Percentiles rank a stretch among this genome's conserved stretches.
These are phyloP conservation scores for Paecilomyces sp. DNA, from an alignment of 2,329 filamentous ascomycete species.

Conservation along the genomic window DNA sequence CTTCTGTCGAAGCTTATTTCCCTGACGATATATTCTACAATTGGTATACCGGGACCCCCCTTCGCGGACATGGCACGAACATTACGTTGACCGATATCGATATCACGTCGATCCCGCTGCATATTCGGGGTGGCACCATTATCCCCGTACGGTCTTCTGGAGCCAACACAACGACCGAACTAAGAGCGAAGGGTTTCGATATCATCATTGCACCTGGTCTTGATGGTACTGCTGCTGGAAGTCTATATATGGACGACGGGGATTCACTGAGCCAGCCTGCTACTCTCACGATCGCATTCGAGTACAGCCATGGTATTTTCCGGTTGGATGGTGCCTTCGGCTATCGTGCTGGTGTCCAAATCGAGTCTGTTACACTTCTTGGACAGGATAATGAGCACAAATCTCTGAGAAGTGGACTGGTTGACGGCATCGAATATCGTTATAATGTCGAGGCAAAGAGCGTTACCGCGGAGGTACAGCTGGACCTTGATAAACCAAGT, in stretches of 20 bases:
- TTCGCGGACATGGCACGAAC: slow-evolving; percentile 40
- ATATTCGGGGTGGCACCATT: slow-evolving; percentile 55
- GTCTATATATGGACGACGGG: slow-evolving; percentile 73
- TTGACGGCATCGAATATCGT: not conserved
- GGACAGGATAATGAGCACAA: slow-evolving; percentile 11
- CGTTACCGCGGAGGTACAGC: not conserved
- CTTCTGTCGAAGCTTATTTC: slow-evolving; percentile 49
- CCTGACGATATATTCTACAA: slow-evolving; percentile 55
- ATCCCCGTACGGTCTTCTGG: slow-evolving; percentile 48
- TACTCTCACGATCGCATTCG: slow-evolving; percentile 54
- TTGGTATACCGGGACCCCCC: slow-evolving; percentile 45
- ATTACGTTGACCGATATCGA: slow-evolving; percentile 40
- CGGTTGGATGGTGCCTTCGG: slow-evolving; percentile 22
- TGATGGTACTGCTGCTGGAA: slow-evolving; percentile 58
- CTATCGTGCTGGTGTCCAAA: slow-evolving; percentile 16
- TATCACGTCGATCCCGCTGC: slow-evolving; percentile 53
- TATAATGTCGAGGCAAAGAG: not conserved
- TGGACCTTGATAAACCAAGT: not conserved
- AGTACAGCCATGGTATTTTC: slow-evolving; percentile 45
- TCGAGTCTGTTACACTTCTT: slow-evolving; percentile 28
- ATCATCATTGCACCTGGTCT: slow-evolving; percentile 60
- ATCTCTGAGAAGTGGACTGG: not conserved
- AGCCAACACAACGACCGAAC: slow-evolving; percentile 54
- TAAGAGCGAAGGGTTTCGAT: slow-evolving; percentile 59
- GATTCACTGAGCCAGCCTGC: slow-evolving; percentile 53